Base-by-base conservation (phyloP, 2,329 filamentous ascomycete species). In the Tolypocladium album region DNA sequence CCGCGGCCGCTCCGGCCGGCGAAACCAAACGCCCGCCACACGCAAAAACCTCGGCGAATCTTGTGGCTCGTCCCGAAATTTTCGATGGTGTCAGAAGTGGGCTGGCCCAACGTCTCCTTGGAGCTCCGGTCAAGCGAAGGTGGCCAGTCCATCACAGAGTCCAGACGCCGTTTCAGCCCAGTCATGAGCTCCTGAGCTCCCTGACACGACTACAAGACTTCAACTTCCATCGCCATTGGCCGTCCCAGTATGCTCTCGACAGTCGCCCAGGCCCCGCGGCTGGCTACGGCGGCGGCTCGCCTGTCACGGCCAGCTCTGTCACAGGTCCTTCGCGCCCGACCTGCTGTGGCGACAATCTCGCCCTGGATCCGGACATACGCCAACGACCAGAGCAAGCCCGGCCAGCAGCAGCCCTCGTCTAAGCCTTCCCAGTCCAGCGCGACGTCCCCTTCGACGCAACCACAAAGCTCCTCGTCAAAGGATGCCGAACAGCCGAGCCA, bases 241-340 rank as follows among this genome's bases (percentile, higher is more conserved):
- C 11, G 50, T 22, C 59, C 67, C 67, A 64, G 69, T 71, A 83
- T 83, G 64, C 63, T 78, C 68, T 72, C 70, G 36, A 64, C 68
- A 69, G 64, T 71, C 64, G 70, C 68, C 64, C 68, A 67, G 63
- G 68, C 69, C 60, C 67, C 71, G 61, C 66, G 70, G 64, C 66
- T 73, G 66, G 71, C 69, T 65, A 66, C 69, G 66, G 64, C 66
- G 61, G 66, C 68, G 56, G 65, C 68, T 59, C 69, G 67, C 55
- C 62, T 69, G 53, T 64, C 70, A 56, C 65, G 64, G 57, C 66
- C 67, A 36, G 65, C 65, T 58, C 63, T 66, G 58, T 60, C 66
- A 38, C 66, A 67, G 15, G 40, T 63, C 40, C 58, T 71, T 24
- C 67, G 69, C 63, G 61, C 62, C 43, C 69, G 65, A 59, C 65